Conservation (phyloP, 2,329 filamentous ascomycete species). For the Aspergillus niger region DNA sequence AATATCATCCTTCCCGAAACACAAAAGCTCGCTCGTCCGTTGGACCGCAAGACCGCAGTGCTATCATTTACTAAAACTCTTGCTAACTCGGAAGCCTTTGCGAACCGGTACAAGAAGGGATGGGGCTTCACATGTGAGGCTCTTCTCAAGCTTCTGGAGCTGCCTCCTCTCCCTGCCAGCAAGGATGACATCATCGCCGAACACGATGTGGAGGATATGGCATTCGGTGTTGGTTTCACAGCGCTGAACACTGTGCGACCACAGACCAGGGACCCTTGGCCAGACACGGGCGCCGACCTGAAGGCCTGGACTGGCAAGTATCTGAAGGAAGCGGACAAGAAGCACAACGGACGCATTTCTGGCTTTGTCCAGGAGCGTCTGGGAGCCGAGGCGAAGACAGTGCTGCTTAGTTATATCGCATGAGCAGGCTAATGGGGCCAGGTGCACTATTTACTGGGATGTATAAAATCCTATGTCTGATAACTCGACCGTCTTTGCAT, state of each 20-base stretch:
- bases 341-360: conserved; percentile 70
- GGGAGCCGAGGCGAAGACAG: conserved; percentile 57
- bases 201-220: conserved; percentile 89
- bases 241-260: conserved; percentile 87
- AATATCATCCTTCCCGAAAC: conserved; percentile 85
- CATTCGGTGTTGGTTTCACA: conserved; percentile 93
- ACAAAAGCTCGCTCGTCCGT: conserved; percentile 79
- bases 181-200: conserved; percentile 80
- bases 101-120: conserved; percentile 78
- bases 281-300: conserved; percentile 76
- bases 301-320: conserved; percentile 81
- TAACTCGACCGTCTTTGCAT: neutral
- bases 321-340: conserved; percentile 73
- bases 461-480: neutral
- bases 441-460: neutral
- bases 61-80: conserved; percentile 92
- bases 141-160: conserved; percentile 85
- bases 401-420: conserved; percentile 52
- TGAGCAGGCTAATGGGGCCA: conserved; percentile 14
- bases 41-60: conserved; percentile 91
- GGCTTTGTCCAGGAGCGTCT: conserved; percentile 73
- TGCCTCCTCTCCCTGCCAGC: conserved; percentile 73
- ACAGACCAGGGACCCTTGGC: conserved; percentile 74
- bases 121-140: conserved; percentile 89
- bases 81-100: conserved; percentile 81